Percentiles rank a stretch among this genome's conserved stretches.
phyloP scores from a whole-genome alignment of 2,329 filamentous ascomycete species.

The Fusarium lateritium region DNA sequence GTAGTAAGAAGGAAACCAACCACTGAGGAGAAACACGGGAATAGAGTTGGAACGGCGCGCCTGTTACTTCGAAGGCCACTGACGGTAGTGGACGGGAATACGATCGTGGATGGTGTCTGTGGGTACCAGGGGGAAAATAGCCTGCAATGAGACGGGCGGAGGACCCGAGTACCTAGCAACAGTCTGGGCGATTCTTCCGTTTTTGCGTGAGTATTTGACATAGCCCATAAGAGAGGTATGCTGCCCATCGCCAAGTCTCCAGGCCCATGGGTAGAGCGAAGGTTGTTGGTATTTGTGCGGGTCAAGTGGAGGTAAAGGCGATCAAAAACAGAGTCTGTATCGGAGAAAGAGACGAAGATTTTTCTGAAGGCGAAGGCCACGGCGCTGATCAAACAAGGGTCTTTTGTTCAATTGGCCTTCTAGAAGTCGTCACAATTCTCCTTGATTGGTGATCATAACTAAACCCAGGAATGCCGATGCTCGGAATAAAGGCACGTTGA shows the following conservation, averaged over 20 bases:
- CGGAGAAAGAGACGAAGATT: not conserved
- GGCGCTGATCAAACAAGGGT: not conserved
- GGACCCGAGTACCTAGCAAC: conserved; percentile 20
- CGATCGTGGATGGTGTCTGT: conserved; percentile 7
- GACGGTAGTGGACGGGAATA: conserved; percentile 17
- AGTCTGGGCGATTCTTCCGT: not conserved
- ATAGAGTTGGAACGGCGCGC: conserved; percentile 34
- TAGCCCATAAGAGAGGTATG: conserved; percentile 3
- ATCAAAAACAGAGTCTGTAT: not conserved
- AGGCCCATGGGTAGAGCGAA: not conserved
- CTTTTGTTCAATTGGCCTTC: conserved; percentile 1
- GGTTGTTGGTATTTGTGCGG: not conserved
- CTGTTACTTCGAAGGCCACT: conserved; percentile 14
- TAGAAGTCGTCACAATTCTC: not conserved
- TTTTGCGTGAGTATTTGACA: not conserved
- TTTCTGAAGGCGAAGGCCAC: not conserved
- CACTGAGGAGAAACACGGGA: not conserved
- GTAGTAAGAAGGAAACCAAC: not conserved
- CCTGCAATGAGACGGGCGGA: conserved; percentile 3
- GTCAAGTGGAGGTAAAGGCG: not conserved
- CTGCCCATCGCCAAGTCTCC: not conserved
- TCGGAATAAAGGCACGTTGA: not conserved
- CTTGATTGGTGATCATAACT: not conserved
- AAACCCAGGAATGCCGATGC: not conserved
- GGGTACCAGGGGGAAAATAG: not conserved